Evolutionary conservation across 352 stramenopile genomes (phyloP).

Genomic region (Phytophthora ramorum): DNA sequence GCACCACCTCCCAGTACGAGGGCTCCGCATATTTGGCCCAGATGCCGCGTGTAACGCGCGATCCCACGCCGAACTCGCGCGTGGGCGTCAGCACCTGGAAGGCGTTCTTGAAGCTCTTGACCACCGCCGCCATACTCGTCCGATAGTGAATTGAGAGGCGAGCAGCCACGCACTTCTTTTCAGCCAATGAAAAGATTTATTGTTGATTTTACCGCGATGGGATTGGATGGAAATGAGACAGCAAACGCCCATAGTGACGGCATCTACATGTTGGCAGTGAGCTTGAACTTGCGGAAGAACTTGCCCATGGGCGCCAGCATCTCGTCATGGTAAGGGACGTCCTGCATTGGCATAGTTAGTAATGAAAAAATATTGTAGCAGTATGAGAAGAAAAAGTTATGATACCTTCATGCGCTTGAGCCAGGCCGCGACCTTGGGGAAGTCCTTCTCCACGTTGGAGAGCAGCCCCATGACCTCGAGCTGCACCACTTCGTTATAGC

Average conservation of each 20-base stretch:
- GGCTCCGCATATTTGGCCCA: constrained; percentile 79
- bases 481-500: constrained; percentile 82
- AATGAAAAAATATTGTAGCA: background rate
- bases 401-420: constrained; percentile 80
- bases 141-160: constrained; percentile 19
- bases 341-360: constrained; percentile 29
- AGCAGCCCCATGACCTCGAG: constrained; percentile 75
- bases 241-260: constrained; percentile 1
- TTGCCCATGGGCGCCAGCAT: constrained; percentile 70
- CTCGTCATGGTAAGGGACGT: constrained; percentile 68
- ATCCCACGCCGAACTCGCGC: constrained; percentile 75
- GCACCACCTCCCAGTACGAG: constrained; percentile 86
- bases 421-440: constrained; percentile 60
- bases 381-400: background rate
- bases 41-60: constrained; percentile 76
- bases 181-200: constrained; percentile 24
- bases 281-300: constrained; percentile 77
- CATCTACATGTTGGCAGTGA: constrained; percentile 56
- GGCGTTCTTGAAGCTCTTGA: constrained; percentile 65
- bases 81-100: constrained; percentile 78
- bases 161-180: constrained; percentile 22
- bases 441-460: constrained; percentile 51
- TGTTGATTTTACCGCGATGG: background rate
- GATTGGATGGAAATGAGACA: constrained; percentile 31
- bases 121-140: constrained; percentile 38